Percentiles rank a stretch among this genome's conserved stretches.
phyloP scores from a whole-genome alignment of 192 early-diverging fungal genomes.

The Umbelopsis isabellina region DNA sequence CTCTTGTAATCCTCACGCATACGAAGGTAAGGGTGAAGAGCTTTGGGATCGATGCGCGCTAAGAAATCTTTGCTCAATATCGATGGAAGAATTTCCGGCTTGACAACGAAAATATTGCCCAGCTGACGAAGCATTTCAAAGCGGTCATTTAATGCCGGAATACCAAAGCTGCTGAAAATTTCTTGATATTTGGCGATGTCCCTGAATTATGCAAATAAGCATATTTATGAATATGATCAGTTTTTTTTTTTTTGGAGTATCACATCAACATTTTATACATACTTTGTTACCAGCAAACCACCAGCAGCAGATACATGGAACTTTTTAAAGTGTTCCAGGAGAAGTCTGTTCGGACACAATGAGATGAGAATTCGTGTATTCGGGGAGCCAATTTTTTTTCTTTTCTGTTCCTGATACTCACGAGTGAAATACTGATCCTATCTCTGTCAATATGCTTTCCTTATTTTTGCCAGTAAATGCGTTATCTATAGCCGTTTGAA shows the following conservation, averaged over 20 bases:
- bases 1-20: conserved; percentile 86
- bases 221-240: not conserved
- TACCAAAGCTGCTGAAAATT: conserved; percentile 73
- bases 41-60: conserved; percentile 74
- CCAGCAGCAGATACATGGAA: conserved; percentile 85
- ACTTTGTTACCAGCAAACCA: conserved; percentile 87
- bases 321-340: conserved; percentile 93
- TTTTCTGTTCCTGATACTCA: conserved; percentile 37
- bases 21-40: conserved; percentile 85
- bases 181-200: conserved; percentile 96
- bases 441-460: conserved; percentile 74
- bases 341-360: conserved; percentile 54
- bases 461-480: conserved; percentile 77
- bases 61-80: conserved; percentile 87
- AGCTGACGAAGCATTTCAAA: conserved; percentile 92
- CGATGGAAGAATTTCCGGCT: conserved; percentile 87
- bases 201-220: conserved; percentile 41
- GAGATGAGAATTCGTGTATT: conserved; percentile 14
- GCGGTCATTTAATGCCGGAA: conserved; percentile 75
- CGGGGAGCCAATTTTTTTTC: not conserved
- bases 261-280: conserved; percentile 28
- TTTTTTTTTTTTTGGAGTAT: conserved; percentile 17
- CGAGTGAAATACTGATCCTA: conserved; percentile 83
- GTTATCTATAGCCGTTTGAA: conserved; percentile 62
- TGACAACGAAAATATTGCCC: conserved; percentile 91